A percentile compares a stretch with the other conserved stretches of the same genome.
Evolutionary conservation across 2,329 filamentous ascomycete species (phyloP).

Genomic region (Aspergillus niger): DNA sequence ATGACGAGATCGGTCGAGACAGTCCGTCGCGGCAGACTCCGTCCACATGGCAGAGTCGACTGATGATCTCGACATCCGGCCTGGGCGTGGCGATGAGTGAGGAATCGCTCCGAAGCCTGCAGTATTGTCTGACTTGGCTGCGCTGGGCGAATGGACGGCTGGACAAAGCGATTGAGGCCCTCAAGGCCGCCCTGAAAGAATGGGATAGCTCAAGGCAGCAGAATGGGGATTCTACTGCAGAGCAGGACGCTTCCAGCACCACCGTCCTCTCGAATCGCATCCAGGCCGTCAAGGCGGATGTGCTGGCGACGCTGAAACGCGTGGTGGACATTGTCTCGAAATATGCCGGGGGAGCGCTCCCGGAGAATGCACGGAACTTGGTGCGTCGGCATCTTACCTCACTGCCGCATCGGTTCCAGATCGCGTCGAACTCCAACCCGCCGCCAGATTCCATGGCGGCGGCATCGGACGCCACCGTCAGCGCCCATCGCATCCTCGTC

Average conservation of each 20-base stretch:
- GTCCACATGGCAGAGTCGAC: constrained; percentile 71
- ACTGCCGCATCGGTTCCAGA: constrained; percentile 77
- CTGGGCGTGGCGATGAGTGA: constrained; percentile 90
- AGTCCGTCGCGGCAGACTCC: constrained; percentile 31
- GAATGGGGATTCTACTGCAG: constrained; percentile 26
- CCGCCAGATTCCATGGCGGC: constrained; percentile 36
- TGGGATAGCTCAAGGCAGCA: constrained; percentile 63
- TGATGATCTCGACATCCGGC: constrained; percentile 88
- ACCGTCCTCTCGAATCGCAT: constrained; percentile 56
- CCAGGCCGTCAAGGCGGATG: constrained; percentile 66
- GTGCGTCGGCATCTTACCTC: constrained; percentile 83
- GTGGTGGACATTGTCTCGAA: constrained; percentile 84
- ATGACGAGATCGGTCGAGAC: constrained; percentile 60
- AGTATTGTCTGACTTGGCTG: constrained; percentile 80
- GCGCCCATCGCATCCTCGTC: constrained; percentile 76
- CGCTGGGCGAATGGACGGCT: constrained; percentile 81
- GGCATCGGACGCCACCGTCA: constrained; percentile 52
- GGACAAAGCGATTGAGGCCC: constrained; percentile 69
- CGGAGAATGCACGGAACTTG: constrained; percentile 80
- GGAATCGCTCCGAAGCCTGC: constrained; percentile 78
- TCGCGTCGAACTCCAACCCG: constrained; percentile 61
- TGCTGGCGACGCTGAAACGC: constrained; percentile 76
- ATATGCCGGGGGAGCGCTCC: constrained; percentile 87
- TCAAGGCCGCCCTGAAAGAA: constrained; percentile 76
- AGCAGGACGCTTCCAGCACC: constrained; percentile 23